Conservation (phyloP, 2,329 filamentous ascomycete species). For the Neocucurbitaria cava region DNA sequence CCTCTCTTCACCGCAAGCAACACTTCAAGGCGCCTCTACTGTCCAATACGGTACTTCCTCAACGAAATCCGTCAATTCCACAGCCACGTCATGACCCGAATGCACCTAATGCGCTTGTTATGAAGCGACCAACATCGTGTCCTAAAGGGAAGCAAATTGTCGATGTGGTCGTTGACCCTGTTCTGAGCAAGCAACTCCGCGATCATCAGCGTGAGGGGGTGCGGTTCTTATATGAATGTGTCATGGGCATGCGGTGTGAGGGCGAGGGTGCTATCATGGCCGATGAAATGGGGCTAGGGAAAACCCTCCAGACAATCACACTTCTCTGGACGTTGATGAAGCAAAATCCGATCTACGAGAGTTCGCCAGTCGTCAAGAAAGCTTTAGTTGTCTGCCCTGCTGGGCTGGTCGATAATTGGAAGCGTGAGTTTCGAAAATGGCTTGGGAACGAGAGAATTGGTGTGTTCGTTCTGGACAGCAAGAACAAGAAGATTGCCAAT, state of each 20-base stretch:
- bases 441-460: conserved; percentile 73
- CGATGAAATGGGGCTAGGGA: conserved; percentile 79
- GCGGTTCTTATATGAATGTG: conserved; percentile 75
- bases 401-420: conserved; percentile 75
- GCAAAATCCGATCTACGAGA: conserved; percentile 70
- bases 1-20: conserved; percentile 49
- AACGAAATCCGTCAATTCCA: conserved; percentile 56
- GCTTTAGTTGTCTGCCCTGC: conserved; percentile 77
- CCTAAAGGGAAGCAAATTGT: conserved; percentile 70
- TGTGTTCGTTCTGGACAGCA: conserved; percentile 67
- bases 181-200: conserved; percentile 67
- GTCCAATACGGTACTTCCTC: conserved; percentile 58
- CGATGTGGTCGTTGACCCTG: conserved; percentile 75
- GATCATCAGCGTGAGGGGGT: conserved; percentile 75
- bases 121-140: conserved; percentile 65
- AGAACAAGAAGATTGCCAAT: conserved; percentile 68
- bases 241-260: conserved; percentile 73
- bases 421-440: conserved; percentile 76
- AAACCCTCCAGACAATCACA: conserved; percentile 75
- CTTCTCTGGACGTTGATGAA: conserved; percentile 75
- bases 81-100: conserved; percentile 71
- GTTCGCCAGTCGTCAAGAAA: conserved; percentile 69
- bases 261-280: conserved; percentile 75
- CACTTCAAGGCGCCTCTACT: conserved; percentile 70
- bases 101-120: conserved; percentile 67